These are phyloP conservation scores for Cladorrhinum sp. DNA, from an alignment of 2,329 filamentous ascomycete species.

Conservation along the genomic window DNA sequence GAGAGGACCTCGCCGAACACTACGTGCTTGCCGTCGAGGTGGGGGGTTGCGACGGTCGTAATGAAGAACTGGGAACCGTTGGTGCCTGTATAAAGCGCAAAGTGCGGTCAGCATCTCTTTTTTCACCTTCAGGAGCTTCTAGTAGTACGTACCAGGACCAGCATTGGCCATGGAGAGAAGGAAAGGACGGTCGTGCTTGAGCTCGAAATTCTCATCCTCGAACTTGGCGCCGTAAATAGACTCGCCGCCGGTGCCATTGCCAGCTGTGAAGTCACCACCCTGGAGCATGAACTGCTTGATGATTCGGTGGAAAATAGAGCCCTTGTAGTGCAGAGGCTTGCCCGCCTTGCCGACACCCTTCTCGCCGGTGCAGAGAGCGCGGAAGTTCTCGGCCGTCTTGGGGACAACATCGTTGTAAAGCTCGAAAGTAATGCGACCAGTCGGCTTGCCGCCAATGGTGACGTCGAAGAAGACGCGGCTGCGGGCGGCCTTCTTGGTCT, in stretches of 20 bases:
- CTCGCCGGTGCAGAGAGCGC: constrained; percentile 89
- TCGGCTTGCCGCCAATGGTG: constrained; percentile 68
- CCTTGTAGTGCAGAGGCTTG: constrained; percentile 90
- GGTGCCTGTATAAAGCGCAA: constrained; percentile 56
- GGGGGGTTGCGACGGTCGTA: constrained; percentile 90
- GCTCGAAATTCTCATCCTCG: constrained; percentile 90
- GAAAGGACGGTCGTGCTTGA: constrained; percentile 91
- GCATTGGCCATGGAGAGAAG: constrained; percentile 97
- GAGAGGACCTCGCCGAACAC: constrained; percentile 93
- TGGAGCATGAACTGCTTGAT: constrained; percentile 99
- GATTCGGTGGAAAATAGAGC: constrained; percentile 88
- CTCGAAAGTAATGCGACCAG: constrained; percentile 83
- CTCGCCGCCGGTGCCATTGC: constrained; percentile 93
- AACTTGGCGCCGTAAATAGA: constrained; percentile 98
- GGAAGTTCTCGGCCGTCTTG: constrained; percentile 96
- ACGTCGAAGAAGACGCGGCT: constrained; percentile 93
- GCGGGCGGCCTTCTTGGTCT: constrained; percentile 53
- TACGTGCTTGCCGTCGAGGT: constrained; percentile 94
- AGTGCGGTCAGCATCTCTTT: not conserved
- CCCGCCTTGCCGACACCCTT: constrained; percentile 80
- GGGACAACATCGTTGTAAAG: constrained; percentile 75
- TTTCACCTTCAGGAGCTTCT: too few species aligned
- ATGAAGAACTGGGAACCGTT: constrained; percentile 99
- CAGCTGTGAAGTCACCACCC: constrained; percentile 92
- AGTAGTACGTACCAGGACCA: constrained; percentile 68